Evolutionary conservation across 257 asterid species (phyloP), one percentile per base, ranked within the genome.

Genomic region (Euphrasia confusa): DNA sequence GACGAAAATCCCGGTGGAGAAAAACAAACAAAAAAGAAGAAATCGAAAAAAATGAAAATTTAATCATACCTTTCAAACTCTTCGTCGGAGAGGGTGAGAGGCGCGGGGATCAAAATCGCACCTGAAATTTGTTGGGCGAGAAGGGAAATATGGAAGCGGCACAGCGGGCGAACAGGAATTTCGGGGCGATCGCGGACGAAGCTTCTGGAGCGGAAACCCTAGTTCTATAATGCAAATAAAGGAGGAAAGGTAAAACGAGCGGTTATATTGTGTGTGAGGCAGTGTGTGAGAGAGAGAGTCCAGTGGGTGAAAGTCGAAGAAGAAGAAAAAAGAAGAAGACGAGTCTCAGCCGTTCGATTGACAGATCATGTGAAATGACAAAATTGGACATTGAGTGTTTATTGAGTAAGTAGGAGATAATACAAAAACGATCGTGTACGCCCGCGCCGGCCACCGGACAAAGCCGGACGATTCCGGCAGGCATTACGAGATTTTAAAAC

Each of bases 341-440:
- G 84, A 70, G 72, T 74, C 74, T 70, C 61, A 74, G 71, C 83
- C 86, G 86, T 77, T 72, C 70, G 86, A 77, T 80, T 61, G 15
- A 68, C 35, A 39, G 39, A 21, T 13, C 49, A 0, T 14, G 15
- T 61, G 63, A 63, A 72, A 61, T 68, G 37, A 64, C 82, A 24
- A 60, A 64, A 5, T 17, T 24, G 66, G 52, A 45, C 72, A 61
- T 63, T n/a, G 24, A 15, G 42, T 1, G n/a, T 54, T 27, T 4
- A 37, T 37, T 37, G 42, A 6, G 39, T 30, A 30, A 30, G 33
- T 30, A 5, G 33, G 33, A 28, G 5, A 28, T 0, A 28, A 28
- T 28, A 30, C 5, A 30, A 2, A 30, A 30, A 30, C 5, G 33
- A 5, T 30, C 33, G 33, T 30, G 4, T 3, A 3, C 4, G 4